Evolutionary conservation across 495 filamentous ascomycete genomes (phyloP).

Genomic region (Trichoderma asperelloides): DNA sequence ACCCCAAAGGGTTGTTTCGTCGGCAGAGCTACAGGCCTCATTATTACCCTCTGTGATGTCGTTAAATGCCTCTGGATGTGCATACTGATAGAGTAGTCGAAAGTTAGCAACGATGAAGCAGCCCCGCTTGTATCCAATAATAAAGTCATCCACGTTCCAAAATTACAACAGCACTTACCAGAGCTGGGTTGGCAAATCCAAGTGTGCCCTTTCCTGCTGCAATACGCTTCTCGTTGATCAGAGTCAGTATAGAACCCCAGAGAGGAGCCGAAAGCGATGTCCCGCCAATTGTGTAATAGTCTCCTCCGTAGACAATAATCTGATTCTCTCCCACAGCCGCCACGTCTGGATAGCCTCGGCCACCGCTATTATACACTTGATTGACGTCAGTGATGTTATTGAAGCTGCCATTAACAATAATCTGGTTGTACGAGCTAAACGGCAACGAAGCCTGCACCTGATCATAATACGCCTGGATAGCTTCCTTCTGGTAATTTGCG

Average conservation of each 20-base stretch:
- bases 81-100: not conserved
- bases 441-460: slow-evolving; percentile 23
- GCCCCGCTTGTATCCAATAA: too few species aligned
- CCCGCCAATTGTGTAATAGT: slow-evolving; percentile 33
- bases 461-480: slow-evolving; percentile 47
- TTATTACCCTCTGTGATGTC: not conserved
- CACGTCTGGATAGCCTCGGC: slow-evolving; percentile 58
- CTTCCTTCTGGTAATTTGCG: slow-evolving; percentile 47
- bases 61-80: not conserved
- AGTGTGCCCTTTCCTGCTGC: slow-evolving; percentile 41
- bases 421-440: slow-evolving; percentile 16
- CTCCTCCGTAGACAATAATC: slow-evolving; percentile 23
- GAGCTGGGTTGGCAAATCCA: slow-evolving; percentile 47
- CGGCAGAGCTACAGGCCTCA: not conserved
- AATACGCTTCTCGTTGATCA: slow-evolving; percentile 50
- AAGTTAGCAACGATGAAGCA: not conserved
- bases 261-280: slow-evolving; percentile 29
- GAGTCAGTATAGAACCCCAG: slow-evolving; percentile 39
- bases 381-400: slow-evolving; percentile 20
- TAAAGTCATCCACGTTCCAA: too few species aligned
- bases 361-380: slow-evolving; percentile 42
- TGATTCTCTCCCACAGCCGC: slow-evolving; percentile 52
- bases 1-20: not conserved
- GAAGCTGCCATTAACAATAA: slow-evolving; percentile 19
- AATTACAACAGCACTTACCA: not conserved